phyloP scores from a whole-genome alignment of 352 stramenopile genomes.

The Phytophthora ramorum region DNA sequence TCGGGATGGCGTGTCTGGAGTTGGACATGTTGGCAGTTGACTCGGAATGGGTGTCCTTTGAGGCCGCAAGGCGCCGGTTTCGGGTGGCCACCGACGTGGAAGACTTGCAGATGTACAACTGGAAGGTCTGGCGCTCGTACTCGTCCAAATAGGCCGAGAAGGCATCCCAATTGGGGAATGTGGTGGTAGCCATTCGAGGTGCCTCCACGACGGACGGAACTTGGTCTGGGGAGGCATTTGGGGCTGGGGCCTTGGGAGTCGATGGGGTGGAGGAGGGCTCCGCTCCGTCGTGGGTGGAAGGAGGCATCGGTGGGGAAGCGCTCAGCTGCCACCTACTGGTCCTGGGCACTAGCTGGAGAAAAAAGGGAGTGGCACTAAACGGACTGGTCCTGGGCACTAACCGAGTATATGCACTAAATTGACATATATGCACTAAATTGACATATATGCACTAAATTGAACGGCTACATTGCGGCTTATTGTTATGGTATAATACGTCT shows the following conservation, averaged over 20 bases:
- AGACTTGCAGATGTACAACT: constrained; percentile 27
- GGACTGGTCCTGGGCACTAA: too few relatives aligned
- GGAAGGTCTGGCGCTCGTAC: constrained; percentile 30
- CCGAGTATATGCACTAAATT: too few relatives aligned
- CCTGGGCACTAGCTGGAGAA: neutral
- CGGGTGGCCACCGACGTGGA: constrained; percentile 9
- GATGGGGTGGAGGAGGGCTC: neutral
- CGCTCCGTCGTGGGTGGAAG: neutral
- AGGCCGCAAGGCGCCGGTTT: neutral
- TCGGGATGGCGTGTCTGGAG: neutral
- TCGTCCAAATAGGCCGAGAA: constrained; percentile 20
- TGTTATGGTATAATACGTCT: too few relatives aligned
- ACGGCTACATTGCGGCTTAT: too few relatives aligned
- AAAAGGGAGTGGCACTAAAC: too few relatives aligned
- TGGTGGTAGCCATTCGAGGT: constrained; percentile 13
- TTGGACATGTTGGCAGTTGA: too few relatives aligned
- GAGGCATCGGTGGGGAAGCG: neutral
- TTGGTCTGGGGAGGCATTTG: neutral
- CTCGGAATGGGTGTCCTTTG: neutral
- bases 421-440: too few relatives aligned
- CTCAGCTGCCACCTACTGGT: neutral
- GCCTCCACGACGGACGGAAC: constrained; percentile 1
- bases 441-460: too few relatives aligned
- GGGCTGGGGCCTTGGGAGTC: neutral
- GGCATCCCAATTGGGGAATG: constrained; percentile 26